Evolutionary conservation across 306 rosid species (phyloP), one percentile per base, ranked within the genome.

Genomic region (Rosa rugosa): DNA sequence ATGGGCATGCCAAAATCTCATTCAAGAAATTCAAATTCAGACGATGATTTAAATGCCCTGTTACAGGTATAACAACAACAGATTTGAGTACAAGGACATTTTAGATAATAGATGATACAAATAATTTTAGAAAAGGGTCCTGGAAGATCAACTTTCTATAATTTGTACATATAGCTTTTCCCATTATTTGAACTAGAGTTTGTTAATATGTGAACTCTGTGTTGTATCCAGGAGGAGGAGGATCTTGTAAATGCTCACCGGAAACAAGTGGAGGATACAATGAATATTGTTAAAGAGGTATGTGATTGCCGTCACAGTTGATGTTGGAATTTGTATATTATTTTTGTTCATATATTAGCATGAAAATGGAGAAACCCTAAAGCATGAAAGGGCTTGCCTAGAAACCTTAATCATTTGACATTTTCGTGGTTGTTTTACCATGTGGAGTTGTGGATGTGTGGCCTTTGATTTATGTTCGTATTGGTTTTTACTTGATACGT

Each of bases 211-310:
- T 77, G 54, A 81, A 73, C 22, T 65, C 16, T 78, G 5, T 73
- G 44, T 80, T 64, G 72, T 45, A 69, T 79, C 60, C 91, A 96
- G 99, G 99, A 93, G 80, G 99, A 96, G 90, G 98, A 93, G 87
- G 96, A 96, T 86, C 97, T 96, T 56, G 96, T 96, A 83, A 93
- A 81, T 84, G 99, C 99, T 80, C 99, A 96, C 84, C 88, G 99
- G 69, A 96, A 89, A 72, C 99, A 93, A 86, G 99, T 96, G 27
- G 99, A 96, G 87, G 99, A 96, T 72, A 93, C 99, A 7, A 93
- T 96, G 99, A 96, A 84, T 87, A 93, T 93, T 82, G 98, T 96
- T 77, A 90, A 79, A 80, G 97, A 93, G 99, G 99, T 96, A 91
- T 49, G 74, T 67, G 51, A 63, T 86, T 42, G 75, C 41, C 11